phyloP scores from a whole-genome alignment of 139 green algal species.

The Tetraselmis chui region DNA sequence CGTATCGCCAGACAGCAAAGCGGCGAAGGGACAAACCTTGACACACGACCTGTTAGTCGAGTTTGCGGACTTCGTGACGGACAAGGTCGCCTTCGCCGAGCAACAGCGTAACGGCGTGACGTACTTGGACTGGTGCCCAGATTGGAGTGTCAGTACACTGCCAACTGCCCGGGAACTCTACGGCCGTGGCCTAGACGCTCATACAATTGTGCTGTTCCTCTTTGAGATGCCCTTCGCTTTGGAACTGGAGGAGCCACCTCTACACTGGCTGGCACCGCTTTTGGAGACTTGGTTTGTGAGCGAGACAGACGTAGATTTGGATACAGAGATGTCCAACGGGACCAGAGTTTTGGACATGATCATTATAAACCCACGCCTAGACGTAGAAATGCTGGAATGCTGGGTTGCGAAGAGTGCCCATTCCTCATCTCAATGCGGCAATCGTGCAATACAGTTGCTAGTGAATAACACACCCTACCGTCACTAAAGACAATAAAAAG shows the following conservation, averaged over 20 bases:
- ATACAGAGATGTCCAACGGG: not conserved
- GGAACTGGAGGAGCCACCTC: not conserved
- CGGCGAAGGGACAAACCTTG: too few species aligned
- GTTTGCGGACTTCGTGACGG: not conserved
- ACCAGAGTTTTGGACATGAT: not conserved
- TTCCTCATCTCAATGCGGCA: not conserved
- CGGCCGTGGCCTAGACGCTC: not conserved
- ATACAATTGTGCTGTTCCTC: not conserved
- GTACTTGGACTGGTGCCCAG: not conserved
- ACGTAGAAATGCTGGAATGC: not conserved
- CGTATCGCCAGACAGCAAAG: too few species aligned
- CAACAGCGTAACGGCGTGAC: not conserved
- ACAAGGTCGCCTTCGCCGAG: not conserved
- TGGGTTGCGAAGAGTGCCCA: not conserved
- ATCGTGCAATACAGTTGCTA: not conserved
- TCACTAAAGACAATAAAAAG: too few species aligned
- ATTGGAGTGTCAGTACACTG: not conserved
- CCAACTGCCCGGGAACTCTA: not conserved
- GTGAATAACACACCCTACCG: too few species aligned
- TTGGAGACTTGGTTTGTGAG: not conserved
- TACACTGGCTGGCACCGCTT: not conserved
- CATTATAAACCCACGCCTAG: not conserved
- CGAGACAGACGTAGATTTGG: not conserved
- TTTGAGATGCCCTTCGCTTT: not conserved
- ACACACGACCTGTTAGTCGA: not conserved